A percentile compares a stretch with the other conserved stretches of the same genome.
These are phyloP conservation scores for Elsinoe fawcettii DNA, from an alignment of 2,329 filamentous ascomycete genomes.

Conservation along the genomic window DNA sequence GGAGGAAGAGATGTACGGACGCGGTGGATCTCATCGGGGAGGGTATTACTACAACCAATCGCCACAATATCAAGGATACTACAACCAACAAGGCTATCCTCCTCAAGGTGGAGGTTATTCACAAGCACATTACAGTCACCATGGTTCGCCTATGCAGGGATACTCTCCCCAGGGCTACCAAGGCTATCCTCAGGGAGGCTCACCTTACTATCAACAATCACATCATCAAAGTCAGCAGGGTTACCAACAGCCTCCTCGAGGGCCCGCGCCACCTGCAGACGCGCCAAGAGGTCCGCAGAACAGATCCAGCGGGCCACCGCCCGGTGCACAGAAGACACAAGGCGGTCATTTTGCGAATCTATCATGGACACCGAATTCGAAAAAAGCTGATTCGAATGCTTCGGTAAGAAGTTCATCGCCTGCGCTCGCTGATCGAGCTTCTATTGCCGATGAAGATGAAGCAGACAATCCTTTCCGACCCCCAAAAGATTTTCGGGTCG, in stretches of 20 bases:
- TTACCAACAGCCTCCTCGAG: conserved; percentile 27
- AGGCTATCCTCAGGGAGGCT: conserved; percentile 23
- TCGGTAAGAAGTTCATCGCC: conserved; percentile 24
- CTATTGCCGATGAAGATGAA: conserved; percentile 38
- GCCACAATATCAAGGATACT: conserved; percentile 41
- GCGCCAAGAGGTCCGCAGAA: conserved; percentile 42
- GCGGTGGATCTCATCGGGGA: conserved; percentile 18
- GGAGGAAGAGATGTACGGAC: conserved; percentile 18
- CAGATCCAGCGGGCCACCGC: conserved; percentile 34
- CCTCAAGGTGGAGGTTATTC: conserved; percentile 52
- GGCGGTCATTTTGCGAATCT: conserved; percentile 56
- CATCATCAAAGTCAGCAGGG: conserved; percentile 44
- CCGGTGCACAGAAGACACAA: conserved; percentile 44
- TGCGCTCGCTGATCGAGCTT: conserved; percentile 14
- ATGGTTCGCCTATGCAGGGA: conserved; percentile 42
- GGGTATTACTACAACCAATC: conserved; percentile 44
- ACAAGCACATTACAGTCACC: conserved; percentile 35
- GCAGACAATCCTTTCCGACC: conserved; percentile 55
- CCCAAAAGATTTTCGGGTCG: conserved; percentile 57
- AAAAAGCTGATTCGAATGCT: conserved; percentile 16
- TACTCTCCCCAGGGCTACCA: conserved; percentile 51
- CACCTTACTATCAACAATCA: conserved; percentile 29
- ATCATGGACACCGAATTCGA: conserved; percentile 57
- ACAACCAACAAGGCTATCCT: conserved; percentile 50
- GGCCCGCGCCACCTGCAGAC: conserved; percentile 37